Conservation (phyloP, 2,329 filamentous ascomycete genomes). For the Phyllosticta citrichinensis region DNA sequence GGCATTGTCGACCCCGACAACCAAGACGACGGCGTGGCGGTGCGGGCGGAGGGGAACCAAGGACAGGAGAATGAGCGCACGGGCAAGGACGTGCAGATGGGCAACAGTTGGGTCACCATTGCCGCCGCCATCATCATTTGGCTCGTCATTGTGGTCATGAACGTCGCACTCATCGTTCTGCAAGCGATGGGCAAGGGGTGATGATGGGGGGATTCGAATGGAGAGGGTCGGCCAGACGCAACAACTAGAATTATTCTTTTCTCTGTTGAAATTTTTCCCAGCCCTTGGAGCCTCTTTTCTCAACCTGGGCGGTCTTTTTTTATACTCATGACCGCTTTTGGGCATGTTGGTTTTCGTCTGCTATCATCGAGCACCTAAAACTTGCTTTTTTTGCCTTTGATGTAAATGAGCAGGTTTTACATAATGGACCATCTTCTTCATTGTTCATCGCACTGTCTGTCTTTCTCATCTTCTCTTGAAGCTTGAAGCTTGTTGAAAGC, state of each 20-base stretch:
- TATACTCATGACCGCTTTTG: too few species aligned
- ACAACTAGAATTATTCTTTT: background rate
- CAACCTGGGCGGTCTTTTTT: too few species aligned
- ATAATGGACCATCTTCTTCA: too few species aligned
- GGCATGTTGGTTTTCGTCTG: too few species aligned
- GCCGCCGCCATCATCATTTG: slow-evolving; percentile 54
- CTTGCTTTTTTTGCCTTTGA: too few species aligned
- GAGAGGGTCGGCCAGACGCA: background rate
- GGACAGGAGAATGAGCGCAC: slow-evolving; percentile 13
- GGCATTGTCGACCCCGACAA: background rate
- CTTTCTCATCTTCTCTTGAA: too few species aligned
- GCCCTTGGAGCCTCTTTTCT: too few species aligned
- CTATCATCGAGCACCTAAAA: too few species aligned
- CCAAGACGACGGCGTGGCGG: slow-evolving; percentile 6
- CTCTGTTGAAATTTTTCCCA: background rate
- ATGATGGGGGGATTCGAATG: background rate
- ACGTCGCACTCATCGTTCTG: slow-evolving; percentile 64
- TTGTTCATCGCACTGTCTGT: too few species aligned
- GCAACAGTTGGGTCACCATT: slow-evolving; percentile 58
- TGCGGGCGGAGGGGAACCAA: slow-evolving; percentile 10
- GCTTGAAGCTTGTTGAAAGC: too few species aligned
- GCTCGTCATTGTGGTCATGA: slow-evolving; percentile 67
- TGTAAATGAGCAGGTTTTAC: too few species aligned
- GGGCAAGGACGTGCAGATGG: slow-evolving; percentile 47
- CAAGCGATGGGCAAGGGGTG: slow-evolving; percentile 40